phyloP scores from a whole-genome alignment of 345 rosid species.

The Pistacia vera region DNA sequence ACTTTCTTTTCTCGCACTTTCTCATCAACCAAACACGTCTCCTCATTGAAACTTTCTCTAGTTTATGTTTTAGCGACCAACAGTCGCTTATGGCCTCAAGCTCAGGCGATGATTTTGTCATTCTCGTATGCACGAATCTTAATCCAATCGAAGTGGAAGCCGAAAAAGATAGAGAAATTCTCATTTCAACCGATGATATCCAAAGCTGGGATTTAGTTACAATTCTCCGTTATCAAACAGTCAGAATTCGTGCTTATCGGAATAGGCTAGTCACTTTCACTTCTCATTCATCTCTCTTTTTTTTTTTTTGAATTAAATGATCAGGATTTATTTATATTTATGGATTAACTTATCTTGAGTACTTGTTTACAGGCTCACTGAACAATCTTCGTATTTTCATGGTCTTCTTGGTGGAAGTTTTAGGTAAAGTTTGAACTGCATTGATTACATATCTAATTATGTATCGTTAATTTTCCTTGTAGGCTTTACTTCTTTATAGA shows the following conservation, averaged over 20 bases:
- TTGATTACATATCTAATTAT: no score
- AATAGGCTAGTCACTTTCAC: constrained; percentile 34
- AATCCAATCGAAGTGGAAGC: constrained; percentile 24
- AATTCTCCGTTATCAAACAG: constrained; percentile 39
- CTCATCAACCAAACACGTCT: constrained; percentile 1
- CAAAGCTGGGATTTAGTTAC: constrained; percentile 45
- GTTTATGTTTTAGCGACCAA: not conserved
- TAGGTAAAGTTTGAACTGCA: constrained; percentile 36
- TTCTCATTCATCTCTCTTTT: not conserved
- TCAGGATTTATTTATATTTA: not conserved
- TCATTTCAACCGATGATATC: constrained; percentile 50
- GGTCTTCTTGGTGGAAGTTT: constrained; percentile 70
- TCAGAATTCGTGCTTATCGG: constrained; percentile 53
- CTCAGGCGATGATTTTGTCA: constrained; percentile 38
- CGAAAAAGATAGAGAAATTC: constrained; percentile 13
- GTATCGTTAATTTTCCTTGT: not conserved
- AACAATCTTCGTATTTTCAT: constrained; percentile 62
- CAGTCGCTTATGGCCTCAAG: constrained; percentile 41
- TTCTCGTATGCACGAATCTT: constrained; percentile 38
- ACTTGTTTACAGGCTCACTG: constrained; percentile 41
- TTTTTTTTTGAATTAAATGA: not conserved
- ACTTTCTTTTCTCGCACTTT: not conserved
- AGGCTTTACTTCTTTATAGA: not conserved
- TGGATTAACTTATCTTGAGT: not conserved
- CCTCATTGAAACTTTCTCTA: not conserved